Conservation (phyloP, 202 grass and related monocot species). For the Eragrostis tef region DNA sequence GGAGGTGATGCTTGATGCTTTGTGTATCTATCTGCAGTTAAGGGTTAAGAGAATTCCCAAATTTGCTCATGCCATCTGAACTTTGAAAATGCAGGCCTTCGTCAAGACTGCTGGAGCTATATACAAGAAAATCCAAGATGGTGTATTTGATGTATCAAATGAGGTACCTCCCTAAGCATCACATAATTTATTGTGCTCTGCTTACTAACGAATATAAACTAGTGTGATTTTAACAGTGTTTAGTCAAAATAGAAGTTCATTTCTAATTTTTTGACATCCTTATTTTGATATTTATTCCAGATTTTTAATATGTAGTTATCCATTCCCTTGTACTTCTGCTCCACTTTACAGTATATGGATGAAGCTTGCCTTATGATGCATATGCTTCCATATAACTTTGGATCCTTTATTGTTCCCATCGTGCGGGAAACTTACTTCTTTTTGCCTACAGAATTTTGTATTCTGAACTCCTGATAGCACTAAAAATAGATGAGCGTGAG, state of each 20-base stretch:
- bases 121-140: conserved; percentile 99
- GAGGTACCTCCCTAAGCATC: conserved; percentile 51
- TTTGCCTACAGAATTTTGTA: background rate
- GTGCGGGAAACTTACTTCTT: background rate
- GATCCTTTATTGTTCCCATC: background rate
- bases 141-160: conserved; percentile 95
- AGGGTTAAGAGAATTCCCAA: background rate
- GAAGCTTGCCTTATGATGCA: background rate
- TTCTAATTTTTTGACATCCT: background rate
- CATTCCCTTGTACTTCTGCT: background rate
- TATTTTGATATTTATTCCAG: background rate
- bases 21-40: background rate
- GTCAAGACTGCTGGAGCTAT: conserved; percentile 86
- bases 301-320: background rate
- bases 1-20: conserved; percentile 66
- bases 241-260: background rate
- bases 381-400: background rate
- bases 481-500: background rate
- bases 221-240: background rate
- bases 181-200: background rate
- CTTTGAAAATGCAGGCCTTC: conserved; percentile 62
- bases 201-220: background rate
- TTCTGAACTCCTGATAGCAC: background rate
- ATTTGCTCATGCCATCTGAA: background rate
- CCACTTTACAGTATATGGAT: conserved; percentile 27